Conservation (phyloP, 176 grass and related monocot genomes). For the Hordeum vulgare region MorexV3_pseudomolecules_assembly NC_058521.1:511595768-511596267, state of each 20-base stretch:
- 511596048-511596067: conserved; percentile 48
- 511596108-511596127: conserved; percentile 63
- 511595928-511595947: conserved; percentile 25
- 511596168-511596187: neutral
- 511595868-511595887: neutral
- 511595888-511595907: neutral
- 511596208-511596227: neutral
- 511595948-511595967: conserved; percentile 6
- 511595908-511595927: neutral
- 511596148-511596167: conserved; percentile 51
- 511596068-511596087: conserved; percentile 76
- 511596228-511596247: neutral
- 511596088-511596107: conserved; percentile 87
- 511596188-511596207: neutral
- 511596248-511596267: conserved; percentile 40
- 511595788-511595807: neutral
- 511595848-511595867: neutral
- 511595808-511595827: no score
- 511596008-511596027: conserved; percentile 8
- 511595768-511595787: conserved; percentile 26
- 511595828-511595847: neutral
- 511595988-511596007: neutral
- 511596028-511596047: conserved; percentile 8
- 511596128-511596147: conserved; percentile 78
- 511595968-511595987: conserved; percentile 5